phyloP scores from a whole-genome alignment of 176 grass and related monocot genomes.

The Oryza meridionalis region DNA sequence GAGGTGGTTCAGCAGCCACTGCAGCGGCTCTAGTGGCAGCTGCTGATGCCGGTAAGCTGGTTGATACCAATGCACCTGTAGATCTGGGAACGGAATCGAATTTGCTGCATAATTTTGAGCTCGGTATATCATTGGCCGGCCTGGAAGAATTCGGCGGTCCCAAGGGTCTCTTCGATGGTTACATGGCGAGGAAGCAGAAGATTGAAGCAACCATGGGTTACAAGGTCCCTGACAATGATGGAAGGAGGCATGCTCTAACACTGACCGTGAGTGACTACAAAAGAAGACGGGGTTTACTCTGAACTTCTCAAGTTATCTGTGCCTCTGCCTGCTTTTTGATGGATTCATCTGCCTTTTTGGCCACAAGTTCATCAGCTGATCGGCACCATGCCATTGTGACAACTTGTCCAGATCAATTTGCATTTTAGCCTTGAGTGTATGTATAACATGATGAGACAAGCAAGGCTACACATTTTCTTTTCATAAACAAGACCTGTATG shows the following conservation, averaged over 20 bases:
- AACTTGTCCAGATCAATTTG: conserved; percentile 11
- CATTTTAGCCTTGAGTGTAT: conserved; percentile 5
- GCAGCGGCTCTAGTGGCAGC: conserved; percentile 76
- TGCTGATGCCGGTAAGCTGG: conserved; percentile 81
- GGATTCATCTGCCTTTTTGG: conserved; percentile 3
- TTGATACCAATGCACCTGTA: conserved; percentile 85
- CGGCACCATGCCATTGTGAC: not conserved
- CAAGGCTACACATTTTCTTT: conserved; percentile 28
- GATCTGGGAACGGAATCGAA: conserved; percentile 80
- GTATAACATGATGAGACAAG: conserved; percentile 20
- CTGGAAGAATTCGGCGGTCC: conserved; percentile 71
- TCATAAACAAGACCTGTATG: conserved; percentile 38
- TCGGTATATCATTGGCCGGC: conserved; percentile 71
- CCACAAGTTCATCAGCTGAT: conserved; percentile 4
- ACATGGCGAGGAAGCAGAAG: conserved; percentile 83
- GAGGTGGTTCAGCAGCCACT: conserved; percentile 60
- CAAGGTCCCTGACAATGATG: conserved; percentile 77
- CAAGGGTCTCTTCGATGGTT: conserved; percentile 69
- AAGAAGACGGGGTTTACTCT: conserved; percentile 68
- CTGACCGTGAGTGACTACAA: conserved; percentile 79
- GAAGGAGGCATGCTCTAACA: conserved; percentile 72
- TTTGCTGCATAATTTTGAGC: conserved; percentile 78
- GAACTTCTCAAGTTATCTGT: conserved; percentile 28
- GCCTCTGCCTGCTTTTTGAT: not conserved
- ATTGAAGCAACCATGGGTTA: conserved; percentile 70